phyloP scores from a whole-genome alignment of 306 rosid species.

The Quercus dentata region DNA sequence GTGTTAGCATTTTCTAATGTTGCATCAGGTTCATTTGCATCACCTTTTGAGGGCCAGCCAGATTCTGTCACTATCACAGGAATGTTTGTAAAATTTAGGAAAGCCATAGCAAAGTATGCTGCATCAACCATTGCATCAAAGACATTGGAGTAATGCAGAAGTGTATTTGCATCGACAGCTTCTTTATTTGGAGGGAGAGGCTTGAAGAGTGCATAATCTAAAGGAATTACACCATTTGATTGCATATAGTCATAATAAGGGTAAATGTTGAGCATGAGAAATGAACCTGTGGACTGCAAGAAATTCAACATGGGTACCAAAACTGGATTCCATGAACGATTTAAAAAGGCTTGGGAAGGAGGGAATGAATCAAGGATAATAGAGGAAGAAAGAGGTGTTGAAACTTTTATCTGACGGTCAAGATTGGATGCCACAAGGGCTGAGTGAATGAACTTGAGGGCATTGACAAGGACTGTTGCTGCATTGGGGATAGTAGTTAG shows the following conservation, averaged over 20 bases:
- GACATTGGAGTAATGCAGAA: constrained; percentile 78
- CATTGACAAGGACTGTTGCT: constrained; percentile 65
- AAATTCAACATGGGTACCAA: constrained; percentile 71
- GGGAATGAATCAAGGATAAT: constrained; percentile 85
- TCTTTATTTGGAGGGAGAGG: constrained; percentile 72
- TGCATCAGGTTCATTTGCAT: constrained; percentile 67
- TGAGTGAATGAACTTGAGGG: constrained; percentile 69
- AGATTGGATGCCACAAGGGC: constrained; percentile 80
- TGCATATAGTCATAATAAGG: constrained; percentile 86
- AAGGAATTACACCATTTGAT: constrained; percentile 73
- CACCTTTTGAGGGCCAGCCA: constrained; percentile 86
- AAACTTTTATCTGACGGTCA: constrained; percentile 68
- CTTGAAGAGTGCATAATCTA: constrained; percentile 76
- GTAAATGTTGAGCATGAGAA: constrained; percentile 72
- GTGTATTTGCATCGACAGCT: constrained; percentile 82
- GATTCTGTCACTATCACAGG: constrained; percentile 78
- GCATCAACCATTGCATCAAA: constrained; percentile 87
- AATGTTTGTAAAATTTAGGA: constrained; percentile 62
- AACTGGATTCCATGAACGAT: constrained; percentile 56
- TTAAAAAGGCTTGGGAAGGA: constrained; percentile 87
- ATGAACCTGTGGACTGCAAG: constrained; percentile 68
- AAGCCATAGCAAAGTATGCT: constrained; percentile 71
- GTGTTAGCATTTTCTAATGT: constrained; percentile 75
- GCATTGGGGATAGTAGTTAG: constrained; percentile 64
- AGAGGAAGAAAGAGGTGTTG: constrained; percentile 72